phyloP scores from a whole-genome alignment of 352 stramenopile species.

The Globisporangium emineosum region DNA sequence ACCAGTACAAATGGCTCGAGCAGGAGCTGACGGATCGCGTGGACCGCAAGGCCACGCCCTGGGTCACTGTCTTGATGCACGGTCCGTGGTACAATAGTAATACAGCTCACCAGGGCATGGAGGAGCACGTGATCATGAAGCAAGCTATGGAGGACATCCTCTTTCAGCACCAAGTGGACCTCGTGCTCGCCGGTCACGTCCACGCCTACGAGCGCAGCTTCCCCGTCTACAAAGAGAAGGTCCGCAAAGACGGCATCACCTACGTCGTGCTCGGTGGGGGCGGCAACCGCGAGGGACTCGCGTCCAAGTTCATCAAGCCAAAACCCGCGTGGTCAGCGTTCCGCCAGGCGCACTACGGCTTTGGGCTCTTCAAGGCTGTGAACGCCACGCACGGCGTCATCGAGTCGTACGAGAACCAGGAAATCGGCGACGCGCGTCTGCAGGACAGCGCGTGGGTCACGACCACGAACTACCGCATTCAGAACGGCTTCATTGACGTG shows the following conservation, averaged over 20 bases:
- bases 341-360: constrained; percentile 79
- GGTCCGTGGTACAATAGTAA: constrained; percentile 94
- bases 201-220: constrained; percentile 93
- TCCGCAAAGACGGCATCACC: constrained; percentile 71
- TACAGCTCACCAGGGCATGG: constrained; percentile 81
- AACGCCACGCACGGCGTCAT: constrained; percentile 70
- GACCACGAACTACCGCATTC: constrained; percentile 23
- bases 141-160: constrained; percentile 90
- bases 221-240: constrained; percentile 74
- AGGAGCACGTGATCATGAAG: constrained; percentile 76
- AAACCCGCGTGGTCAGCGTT: constrained; percentile 77
- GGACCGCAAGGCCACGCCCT: constrained; percentile 86
- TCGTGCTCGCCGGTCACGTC: constrained; percentile 90
- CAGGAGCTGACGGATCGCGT: constrained; percentile 76
- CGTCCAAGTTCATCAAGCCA: constrained; percentile 67
- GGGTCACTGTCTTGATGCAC: constrained; percentile 92
- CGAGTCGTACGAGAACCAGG: constrained; percentile 70
- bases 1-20: constrained; percentile 89
- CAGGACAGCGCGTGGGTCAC: constrained; percentile 50
- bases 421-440: constrained; percentile 34
- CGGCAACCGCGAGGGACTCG: constrained; percentile 90
- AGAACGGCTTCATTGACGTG: not conserved
- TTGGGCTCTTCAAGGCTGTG: constrained; percentile 53
- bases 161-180: constrained; percentile 86
- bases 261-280: constrained; percentile 93